phyloP scores from a whole-genome alignment of 2,329 filamentous ascomycete genomes.

The Colletotrichum musae region DNA sequence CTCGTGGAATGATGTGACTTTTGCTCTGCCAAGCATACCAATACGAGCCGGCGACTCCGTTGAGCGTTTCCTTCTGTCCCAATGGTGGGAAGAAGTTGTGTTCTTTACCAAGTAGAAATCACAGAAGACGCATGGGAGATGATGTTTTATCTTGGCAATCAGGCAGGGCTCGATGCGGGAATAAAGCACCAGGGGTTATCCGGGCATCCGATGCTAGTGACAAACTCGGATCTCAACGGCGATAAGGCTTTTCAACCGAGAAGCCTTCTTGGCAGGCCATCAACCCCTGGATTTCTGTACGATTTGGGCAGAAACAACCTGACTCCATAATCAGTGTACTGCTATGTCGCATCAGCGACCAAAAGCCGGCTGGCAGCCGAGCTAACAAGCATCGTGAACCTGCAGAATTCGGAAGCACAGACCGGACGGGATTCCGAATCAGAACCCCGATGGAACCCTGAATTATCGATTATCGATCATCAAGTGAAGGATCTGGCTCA shows the following conservation, averaged over 20 bases:
- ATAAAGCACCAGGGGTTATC: no score
- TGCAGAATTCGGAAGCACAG: slow-evolving; percentile 13
- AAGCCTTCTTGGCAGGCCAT: neutral
- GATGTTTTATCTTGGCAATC: no score
- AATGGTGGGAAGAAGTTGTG: no score
- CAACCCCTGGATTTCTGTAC: neutral
- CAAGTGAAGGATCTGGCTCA: neutral
- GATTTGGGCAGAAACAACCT: neutral
- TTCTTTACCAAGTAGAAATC: no score
- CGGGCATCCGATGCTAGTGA: neutral
- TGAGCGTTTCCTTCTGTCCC: neutral
- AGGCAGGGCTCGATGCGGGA: no score
- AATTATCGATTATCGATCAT: neutral
- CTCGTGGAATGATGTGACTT: neutral
- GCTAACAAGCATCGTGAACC: neutral
- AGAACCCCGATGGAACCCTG: neutral
- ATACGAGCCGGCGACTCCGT: slow-evolving; percentile 4
- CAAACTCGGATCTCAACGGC: neutral
- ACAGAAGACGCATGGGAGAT: no score
- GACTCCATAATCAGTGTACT: neutral
- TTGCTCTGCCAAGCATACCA: neutral
- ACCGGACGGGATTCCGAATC: neutral
- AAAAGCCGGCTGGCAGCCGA: neutral
- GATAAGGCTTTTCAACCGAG: neutral
- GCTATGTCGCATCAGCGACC: neutral